Conservation (phyloP, 331 rosid genomes). For the Phaseolus coccineus region DNA sequence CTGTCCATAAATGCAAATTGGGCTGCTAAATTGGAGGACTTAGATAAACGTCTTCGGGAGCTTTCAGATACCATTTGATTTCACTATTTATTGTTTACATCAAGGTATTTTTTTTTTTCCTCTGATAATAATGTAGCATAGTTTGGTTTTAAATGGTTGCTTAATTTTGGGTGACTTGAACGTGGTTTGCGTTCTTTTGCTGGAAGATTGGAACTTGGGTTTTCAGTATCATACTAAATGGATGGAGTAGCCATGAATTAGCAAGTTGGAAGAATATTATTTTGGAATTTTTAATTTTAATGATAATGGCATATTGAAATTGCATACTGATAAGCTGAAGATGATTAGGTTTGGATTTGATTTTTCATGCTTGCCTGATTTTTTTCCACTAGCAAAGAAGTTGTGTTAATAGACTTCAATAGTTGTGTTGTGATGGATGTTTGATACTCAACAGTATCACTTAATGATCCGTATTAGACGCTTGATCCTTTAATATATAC, state of each 20-base stretch:
- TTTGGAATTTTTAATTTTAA: background rate
- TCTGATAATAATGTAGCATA: background rate
- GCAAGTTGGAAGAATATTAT: background rate
- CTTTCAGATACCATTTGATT: constrained; percentile 59
- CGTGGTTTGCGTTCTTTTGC: background rate
- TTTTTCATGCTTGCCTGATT: background rate
- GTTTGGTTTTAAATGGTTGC: background rate
- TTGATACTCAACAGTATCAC: background rate
- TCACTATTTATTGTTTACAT: background rate
- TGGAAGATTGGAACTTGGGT: background rate
- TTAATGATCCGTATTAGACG: too few relatives aligned
- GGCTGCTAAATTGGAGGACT: constrained; percentile 58
- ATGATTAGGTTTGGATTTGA: background rate
- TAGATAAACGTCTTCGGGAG: constrained; percentile 67
- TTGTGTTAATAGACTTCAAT: background rate
- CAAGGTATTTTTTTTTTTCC: background rate
- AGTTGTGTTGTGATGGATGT: background rate
- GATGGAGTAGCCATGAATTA: background rate
- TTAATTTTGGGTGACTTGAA: background rate
- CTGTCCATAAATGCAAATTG: constrained; percentile 57
- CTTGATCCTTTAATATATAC: too few relatives aligned
- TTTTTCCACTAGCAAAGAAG: background rate
- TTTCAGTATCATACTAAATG: background rate
- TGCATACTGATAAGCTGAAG: background rate
- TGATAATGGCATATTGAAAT: background rate